These are phyloP conservation scores for Penicillium chermesinum DNA, from an alignment of 495 filamentous ascomycete species.

Conservation along the genomic window DNA sequence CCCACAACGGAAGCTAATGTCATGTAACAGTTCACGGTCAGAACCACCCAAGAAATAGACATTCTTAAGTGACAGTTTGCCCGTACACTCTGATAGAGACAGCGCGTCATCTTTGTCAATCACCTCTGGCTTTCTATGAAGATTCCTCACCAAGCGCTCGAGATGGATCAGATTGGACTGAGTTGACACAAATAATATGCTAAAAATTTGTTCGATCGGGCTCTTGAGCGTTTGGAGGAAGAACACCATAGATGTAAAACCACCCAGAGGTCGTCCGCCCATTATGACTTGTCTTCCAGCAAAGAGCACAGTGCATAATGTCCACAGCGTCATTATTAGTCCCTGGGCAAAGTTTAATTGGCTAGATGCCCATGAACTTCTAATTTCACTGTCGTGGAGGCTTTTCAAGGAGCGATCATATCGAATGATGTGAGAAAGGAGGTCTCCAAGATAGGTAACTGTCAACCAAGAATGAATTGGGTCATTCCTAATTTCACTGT, in stretches of 20 bases:
- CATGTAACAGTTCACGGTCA: constrained; percentile 59
- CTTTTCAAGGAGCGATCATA: neutral
- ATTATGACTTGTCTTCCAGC: neutral
- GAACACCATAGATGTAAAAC: neutral
- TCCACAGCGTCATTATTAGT: neutral
- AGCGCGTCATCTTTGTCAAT: neutral
- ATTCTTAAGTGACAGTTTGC: constrained; percentile 43
- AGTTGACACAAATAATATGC: neutral
- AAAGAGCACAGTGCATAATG: neutral
- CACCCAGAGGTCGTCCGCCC: neutral
- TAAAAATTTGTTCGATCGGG: neutral
- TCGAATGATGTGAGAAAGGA: neutral
- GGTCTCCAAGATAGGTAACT: neutral
- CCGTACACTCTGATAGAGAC: neutral
- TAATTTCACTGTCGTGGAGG: neutral
- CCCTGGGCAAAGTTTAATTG: neutral
- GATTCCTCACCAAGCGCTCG: neutral
- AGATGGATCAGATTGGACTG: neutral
- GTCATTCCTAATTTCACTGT: neutral
- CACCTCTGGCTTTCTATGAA: neutral
- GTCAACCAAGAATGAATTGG: neutral
- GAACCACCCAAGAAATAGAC: constrained; percentile 69
- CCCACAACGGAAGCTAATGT: constrained; percentile 60
- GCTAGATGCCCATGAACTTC: neutral
- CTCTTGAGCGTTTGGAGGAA: neutral